Percentiles rank a stretch among this genome's conserved stretches.
phyloP scores from a whole-genome alignment of 495 filamentous ascomycete genomes.

The Clavariopsis aquatica region DNA sequence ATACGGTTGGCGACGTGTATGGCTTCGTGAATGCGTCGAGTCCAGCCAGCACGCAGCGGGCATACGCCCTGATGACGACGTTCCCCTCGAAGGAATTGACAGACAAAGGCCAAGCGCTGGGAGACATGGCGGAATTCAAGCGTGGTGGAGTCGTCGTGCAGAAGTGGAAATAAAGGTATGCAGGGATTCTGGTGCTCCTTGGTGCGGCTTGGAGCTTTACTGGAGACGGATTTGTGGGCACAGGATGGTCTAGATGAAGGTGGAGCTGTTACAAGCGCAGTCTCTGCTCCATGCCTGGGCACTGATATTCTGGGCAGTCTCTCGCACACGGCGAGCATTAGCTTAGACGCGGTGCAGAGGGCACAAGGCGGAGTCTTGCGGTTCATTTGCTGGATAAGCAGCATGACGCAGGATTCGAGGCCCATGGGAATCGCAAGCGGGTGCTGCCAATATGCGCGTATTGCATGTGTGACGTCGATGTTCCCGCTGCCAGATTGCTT shows the following conservation, averaged over 20 bases:
- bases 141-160: slow-evolving; percentile 81
- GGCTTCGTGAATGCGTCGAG: slow-evolving; percentile 74
- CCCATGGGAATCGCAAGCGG: background rate
- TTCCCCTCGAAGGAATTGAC: slow-evolving; percentile 93
- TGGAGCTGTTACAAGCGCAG: background rate
- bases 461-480: background rate
- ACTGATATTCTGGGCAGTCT: background rate
- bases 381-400: background rate
- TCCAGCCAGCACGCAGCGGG: slow-evolving; percentile 56
- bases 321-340: background rate
- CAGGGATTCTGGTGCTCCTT: slow-evolving; percentile 21
- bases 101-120: slow-evolving; percentile 67
- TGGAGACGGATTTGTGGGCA: background rate
- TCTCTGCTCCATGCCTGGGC: background rate
- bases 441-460: background rate
- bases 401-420: background rate
- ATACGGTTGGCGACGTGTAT: slow-evolving; percentile 91
- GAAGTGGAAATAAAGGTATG: slow-evolving; percentile 62
- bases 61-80: slow-evolving; percentile 87
- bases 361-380: background rate
- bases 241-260: background rate
- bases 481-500: background rate
- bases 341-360: background rate
- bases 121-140: slow-evolving; percentile 82
- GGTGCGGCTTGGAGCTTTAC: slow-evolving; percentile 6